Conservation (phyloP, 2,329 filamentous ascomycete genomes). For the Aspergillus pseudotamarii region DNA sequence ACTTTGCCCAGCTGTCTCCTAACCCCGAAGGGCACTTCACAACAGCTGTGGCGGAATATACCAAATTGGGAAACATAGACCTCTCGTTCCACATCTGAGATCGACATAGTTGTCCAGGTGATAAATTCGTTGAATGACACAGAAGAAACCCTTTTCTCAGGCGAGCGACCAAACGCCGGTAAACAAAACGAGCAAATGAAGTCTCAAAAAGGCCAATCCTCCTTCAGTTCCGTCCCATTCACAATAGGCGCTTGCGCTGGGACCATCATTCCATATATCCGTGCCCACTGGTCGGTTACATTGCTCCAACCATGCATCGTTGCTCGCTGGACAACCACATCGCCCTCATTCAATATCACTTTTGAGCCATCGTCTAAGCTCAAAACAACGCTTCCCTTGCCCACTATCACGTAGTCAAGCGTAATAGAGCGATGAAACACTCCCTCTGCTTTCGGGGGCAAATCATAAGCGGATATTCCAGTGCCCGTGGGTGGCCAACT, state of each 20-base stretch:
- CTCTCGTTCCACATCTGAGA: too few relatives aligned
- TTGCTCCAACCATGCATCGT: neutral
- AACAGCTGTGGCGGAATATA: too few relatives aligned
- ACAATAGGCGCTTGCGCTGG: neutral
- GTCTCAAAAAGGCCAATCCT: neutral
- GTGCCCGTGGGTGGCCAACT: neutral
- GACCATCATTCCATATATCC: neutral
- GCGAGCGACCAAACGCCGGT: too few relatives aligned
- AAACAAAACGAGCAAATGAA: neutral
- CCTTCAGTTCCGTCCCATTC: neutral
- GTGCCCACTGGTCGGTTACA: neutral
- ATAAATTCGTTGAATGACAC: neutral
- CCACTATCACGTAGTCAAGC: neutral
- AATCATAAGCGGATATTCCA: neutral
- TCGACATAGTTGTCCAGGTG: neutral
- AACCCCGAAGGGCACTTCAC: too few relatives aligned
- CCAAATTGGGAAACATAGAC: too few relatives aligned
- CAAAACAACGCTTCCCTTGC: neutral
- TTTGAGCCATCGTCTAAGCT: neutral
- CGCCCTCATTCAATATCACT: neutral
- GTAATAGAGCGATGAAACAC: neutral
- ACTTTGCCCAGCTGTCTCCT: too few relatives aligned
- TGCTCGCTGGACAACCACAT: neutral
- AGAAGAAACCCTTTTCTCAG: neutral
- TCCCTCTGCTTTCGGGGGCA: neutral